Percentiles rank a stretch among this genome's conserved stretches.
These are phyloP conservation scores for Chytriomyces confervae DNA, from an alignment of 192 early-diverging fungal species.

Conservation along the genomic window DNA sequence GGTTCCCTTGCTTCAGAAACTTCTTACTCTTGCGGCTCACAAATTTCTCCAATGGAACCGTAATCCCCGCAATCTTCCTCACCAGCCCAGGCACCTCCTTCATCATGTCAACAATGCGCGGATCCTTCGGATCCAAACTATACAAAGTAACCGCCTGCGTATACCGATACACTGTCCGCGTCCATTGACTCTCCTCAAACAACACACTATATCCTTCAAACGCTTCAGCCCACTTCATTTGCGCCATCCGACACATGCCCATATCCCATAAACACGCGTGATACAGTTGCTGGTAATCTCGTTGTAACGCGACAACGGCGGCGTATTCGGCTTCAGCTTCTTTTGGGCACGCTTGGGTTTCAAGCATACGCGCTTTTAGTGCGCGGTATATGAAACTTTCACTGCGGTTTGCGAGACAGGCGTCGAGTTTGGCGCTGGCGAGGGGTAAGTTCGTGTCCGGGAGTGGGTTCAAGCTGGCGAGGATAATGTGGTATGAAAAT, in stretches of 20 bases:
- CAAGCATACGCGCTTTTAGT: conserved; percentile 69
- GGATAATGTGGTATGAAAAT: conserved; percentile 76
- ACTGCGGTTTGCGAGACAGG: conserved; percentile 64
- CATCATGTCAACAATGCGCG: conserved; percentile 67
- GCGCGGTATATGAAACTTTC: conserved; percentile 75
- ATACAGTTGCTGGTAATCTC: conserved; percentile 76
- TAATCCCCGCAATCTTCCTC: conserved; percentile 86
- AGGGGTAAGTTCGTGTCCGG: conserved; percentile 71
- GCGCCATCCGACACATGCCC: conserved; percentile 66
- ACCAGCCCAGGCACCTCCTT: conserved; percentile 65
- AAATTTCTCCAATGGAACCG: conserved; percentile 87
- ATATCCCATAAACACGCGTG: conserved; percentile 87
- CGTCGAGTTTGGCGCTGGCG: conserved; percentile 62
- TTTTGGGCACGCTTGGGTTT: conserved; percentile 61
- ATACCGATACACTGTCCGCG: conserved; percentile 81
- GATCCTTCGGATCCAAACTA: conserved; percentile 32
- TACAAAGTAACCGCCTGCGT: conserved; percentile 69
- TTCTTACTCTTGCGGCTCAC: conserved; percentile 82
- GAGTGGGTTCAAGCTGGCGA: conserved; percentile 72
- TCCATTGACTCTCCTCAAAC: conserved; percentile 83
- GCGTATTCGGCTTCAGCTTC: conserved; percentile 68
- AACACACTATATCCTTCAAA: conserved; percentile 67
- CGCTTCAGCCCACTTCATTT: conserved; percentile 66
- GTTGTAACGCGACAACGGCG: conserved; percentile 58
- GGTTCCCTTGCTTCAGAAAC: conserved; percentile 67